Percentiles rank a stretch among this genome's conserved stretches.
Evolutionary conservation across 2,329 filamentous ascomycete species (phyloP).

Genomic region (Colletotrichum lini): DNA sequence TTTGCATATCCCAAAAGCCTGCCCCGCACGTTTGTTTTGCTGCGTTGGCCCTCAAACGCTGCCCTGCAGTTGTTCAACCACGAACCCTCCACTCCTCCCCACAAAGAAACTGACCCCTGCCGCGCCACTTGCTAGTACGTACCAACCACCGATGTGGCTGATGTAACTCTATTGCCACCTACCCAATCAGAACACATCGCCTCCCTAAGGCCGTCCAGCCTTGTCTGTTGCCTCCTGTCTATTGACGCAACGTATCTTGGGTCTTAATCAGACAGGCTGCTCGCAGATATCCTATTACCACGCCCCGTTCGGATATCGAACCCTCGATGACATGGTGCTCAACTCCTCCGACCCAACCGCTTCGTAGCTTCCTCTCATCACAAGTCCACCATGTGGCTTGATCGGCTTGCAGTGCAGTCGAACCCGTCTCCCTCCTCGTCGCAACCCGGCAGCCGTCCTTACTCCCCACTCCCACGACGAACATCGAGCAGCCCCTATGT

Average conservation of each 20-base stretch:
- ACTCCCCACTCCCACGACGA: constrained; percentile 78
- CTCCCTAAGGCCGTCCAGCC: constrained; percentile 27
- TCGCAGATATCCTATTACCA: background rate
- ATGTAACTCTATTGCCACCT: background rate
- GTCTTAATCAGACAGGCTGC: constrained; percentile 12
- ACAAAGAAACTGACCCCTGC: constrained; percentile 26
- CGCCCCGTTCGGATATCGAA: background rate
- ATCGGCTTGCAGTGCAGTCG: constrained; percentile 83
- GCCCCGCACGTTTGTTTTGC: constrained; percentile 40
- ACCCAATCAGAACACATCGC: constrained; percentile 34
- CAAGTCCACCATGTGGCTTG: constrained; percentile 82
- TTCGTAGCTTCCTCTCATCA: constrained; percentile 34
- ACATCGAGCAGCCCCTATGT: constrained; percentile 78
- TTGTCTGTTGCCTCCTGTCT: constrained; percentile 22
- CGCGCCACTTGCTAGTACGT: constrained; percentile 20
- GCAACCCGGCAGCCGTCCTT: constrained; percentile 75
- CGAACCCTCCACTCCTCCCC: background rate
- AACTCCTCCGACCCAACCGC: constrained; percentile 18
- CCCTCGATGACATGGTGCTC: constrained; percentile 29
- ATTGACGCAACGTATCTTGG: constrained; percentile 23
- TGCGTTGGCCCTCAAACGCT: constrained; percentile 23
- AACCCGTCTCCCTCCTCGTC: constrained; percentile 66
- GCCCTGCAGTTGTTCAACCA: constrained; percentile 27
- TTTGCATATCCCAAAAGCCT: constrained; percentile 11
- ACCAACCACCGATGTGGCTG: constrained; percentile 19